These are phyloP conservation scores for Ilyonectria sp. DNA, from an alignment of 2,329 filamentous ascomycete genomes.

Conservation along the genomic window DNA sequence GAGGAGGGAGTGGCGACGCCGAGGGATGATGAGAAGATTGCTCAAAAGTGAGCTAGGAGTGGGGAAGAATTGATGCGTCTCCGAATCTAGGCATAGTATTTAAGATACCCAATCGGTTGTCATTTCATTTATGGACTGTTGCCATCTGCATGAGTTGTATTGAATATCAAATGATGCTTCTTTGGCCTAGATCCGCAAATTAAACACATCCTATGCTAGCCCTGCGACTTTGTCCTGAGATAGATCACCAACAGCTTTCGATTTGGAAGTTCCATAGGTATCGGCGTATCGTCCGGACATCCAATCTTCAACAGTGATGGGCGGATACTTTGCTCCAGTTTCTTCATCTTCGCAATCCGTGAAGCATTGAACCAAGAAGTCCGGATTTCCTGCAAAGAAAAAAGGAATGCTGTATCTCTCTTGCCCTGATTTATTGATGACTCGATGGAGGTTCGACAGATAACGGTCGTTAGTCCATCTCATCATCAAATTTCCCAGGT, in stretches of 20 bases:
- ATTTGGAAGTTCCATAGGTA: conserved; percentile 45
- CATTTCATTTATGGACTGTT: not conserved
- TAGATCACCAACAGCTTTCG: not conserved
- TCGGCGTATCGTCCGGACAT: conserved; percentile 52
- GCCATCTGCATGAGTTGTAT: not conserved
- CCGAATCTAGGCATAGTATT: not conserved
- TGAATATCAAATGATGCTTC: not conserved
- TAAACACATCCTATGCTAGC: not conserved
- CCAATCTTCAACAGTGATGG: conserved; percentile 51
- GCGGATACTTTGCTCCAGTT: conserved; percentile 48
- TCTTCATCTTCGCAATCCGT: conserved; percentile 44
- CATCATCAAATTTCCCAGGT: conserved; percentile 65
- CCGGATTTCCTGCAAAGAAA: conserved; percentile 69
- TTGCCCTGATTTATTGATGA: conserved; percentile 65
- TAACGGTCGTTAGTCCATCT: conserved; percentile 68
- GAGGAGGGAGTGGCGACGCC: conserved; percentile 26
- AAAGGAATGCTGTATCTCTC: conserved; percentile 70
- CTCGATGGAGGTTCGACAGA: conserved; percentile 67
- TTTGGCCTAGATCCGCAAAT: not conserved
- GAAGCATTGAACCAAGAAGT: conserved; percentile 55
- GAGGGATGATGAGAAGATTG: conserved; percentile 21
- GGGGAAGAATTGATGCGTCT: not conserved
- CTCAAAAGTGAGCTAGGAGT: conserved; percentile 4
- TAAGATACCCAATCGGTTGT: not conserved
- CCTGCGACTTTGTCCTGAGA: conserved; percentile 1